Percentiles rank a stretch among this genome's conserved stretches.
phyloP scores from a whole-genome alignment of 768 basidiomycete species.

The Suillus subaureus region DNA sequence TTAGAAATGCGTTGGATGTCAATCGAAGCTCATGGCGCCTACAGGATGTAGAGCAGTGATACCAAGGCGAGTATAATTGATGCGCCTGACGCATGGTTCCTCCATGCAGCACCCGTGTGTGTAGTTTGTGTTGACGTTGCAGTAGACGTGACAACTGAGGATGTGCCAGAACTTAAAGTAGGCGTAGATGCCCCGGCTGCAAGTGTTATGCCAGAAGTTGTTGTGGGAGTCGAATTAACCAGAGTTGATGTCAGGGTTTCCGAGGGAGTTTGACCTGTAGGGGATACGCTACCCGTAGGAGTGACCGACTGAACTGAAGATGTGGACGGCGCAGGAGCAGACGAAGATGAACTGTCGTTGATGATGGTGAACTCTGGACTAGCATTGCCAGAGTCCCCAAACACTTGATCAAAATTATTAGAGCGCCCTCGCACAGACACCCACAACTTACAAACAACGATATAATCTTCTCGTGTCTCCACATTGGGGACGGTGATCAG shows the following conservation, averaged over 20 bases:
- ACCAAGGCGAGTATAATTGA: conserved; percentile 22
- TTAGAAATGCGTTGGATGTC: conserved; percentile 13
- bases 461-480: conserved; percentile 32
- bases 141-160: conserved; percentile 13
- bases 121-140: conserved; percentile 21
- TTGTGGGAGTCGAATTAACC: background rate
- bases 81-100: conserved; percentile 20
- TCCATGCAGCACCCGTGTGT: conserved; percentile 24
- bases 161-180: background rate
- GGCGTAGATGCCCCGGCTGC: background rate
- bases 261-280: background rate
- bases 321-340: conserved; percentile 24
- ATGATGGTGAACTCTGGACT: conserved; percentile 45
- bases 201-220: conserved; percentile 5
- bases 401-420: conserved; percentile 24
- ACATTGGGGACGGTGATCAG: conserved; percentile 40
- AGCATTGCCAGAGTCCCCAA: conserved; percentile 45
- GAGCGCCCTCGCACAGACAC: conserved; percentile 4
- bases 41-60: conserved; percentile 21
- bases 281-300: conserved; percentile 9
- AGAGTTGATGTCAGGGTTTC: background rate
- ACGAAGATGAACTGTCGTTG: conserved; percentile 56
- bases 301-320: background rate
- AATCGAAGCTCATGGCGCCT: conserved; percentile 17
- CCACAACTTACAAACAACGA: conserved; percentile 38